Evolutionary conservation across 768 basidiomycete genomes (phyloP).

Genomic region (Pulveroboletus frians): DNA sequence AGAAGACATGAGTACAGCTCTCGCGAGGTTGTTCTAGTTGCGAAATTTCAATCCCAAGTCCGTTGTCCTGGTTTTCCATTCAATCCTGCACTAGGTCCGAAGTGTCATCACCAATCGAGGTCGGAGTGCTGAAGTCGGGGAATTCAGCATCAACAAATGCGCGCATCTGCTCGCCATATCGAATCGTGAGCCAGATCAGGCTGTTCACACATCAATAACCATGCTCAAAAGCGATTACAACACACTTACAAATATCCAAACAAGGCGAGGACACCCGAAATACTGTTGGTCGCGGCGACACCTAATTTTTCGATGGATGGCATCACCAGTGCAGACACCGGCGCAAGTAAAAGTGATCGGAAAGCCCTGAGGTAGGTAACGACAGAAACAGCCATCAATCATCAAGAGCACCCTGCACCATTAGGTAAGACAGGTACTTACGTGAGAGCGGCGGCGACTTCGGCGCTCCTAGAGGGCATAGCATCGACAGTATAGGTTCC

Average conservation of each 20-base stretch:
- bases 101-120: not conserved
- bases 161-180: constrained; percentile 53
- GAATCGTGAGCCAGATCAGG: constrained; percentile 47
- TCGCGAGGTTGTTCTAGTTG: too few relatives aligned
- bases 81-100: not conserved
- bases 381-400: not conserved
- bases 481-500: constrained; percentile 59
- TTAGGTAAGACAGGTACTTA: constrained; percentile 27
- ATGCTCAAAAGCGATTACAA: not conserved
- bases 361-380: constrained; percentile 10
- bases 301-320: constrained; percentile 51
- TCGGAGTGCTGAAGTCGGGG: constrained; percentile 26
- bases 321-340: constrained; percentile 14
- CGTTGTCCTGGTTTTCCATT: not conserved
- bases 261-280: constrained; percentile 44
- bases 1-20: too few relatives aligned
- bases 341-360: constrained; percentile 20
- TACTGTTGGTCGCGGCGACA: constrained; percentile 43
- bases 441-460: constrained; percentile 55
- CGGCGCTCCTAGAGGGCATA: constrained; percentile 56
- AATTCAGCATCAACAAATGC: constrained; percentile 54
- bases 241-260: constrained; percentile 48
- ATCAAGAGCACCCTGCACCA: not conserved
- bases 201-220: constrained; percentile 28
- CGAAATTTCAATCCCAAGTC: not conserved